These are phyloP conservation scores for Starmera quercuum DNA, from an alignment of 805 yeast genomes.

Conservation along the genomic window DNA sequence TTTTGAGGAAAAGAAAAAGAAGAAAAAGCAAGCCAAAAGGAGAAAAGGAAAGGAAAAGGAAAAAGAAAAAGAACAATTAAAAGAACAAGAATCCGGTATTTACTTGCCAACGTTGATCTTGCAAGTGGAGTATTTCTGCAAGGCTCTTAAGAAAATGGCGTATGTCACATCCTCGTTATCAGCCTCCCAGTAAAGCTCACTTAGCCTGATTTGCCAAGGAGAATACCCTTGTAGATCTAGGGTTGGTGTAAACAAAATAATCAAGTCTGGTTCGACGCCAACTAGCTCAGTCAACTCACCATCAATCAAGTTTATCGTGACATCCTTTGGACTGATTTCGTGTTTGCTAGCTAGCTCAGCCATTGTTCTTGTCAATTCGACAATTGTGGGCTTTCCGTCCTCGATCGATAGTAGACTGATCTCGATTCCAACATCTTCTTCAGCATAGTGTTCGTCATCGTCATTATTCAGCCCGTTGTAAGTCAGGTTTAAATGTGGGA, in stretches of 20 bases:
- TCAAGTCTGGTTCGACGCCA: conserved; percentile 88
- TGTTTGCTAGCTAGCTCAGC: conserved; percentile 60
- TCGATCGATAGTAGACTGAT: conserved; percentile 60
- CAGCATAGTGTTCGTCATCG: conserved; percentile 24
- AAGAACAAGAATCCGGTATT: too few species aligned
- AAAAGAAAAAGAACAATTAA: too few species aligned
- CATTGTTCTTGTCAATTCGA: conserved; percentile 80
- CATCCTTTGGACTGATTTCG: conserved; percentile 56
- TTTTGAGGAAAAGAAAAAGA: too few species aligned
- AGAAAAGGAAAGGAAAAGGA: too few species aligned
- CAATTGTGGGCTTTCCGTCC: conserved; percentile 88
- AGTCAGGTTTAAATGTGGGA: conserved; percentile 58
- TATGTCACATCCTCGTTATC: conserved; percentile 77
- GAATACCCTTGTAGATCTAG: conserved; percentile 92
- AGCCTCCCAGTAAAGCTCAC: conserved; percentile 87
- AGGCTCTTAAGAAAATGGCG: conserved; percentile 74
- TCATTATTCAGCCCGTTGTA: conserved; percentile 32
- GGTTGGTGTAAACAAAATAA: conserved; percentile 78
- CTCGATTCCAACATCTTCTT: conserved; percentile 41
- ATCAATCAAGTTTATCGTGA: conserved; percentile 70
- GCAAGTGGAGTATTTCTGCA: conserved; percentile 68
- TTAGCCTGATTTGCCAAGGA: conserved; percentile 93
- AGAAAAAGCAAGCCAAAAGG: too few species aligned
- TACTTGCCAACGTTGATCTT: conserved; percentile 86
- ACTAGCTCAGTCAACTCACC: conserved; percentile 66